Percentiles rank a stretch among this genome's conserved stretches.
phyloP scores from a whole-genome alignment of 805 yeast genomes.

The Jamesozyma lodderae region DNA sequence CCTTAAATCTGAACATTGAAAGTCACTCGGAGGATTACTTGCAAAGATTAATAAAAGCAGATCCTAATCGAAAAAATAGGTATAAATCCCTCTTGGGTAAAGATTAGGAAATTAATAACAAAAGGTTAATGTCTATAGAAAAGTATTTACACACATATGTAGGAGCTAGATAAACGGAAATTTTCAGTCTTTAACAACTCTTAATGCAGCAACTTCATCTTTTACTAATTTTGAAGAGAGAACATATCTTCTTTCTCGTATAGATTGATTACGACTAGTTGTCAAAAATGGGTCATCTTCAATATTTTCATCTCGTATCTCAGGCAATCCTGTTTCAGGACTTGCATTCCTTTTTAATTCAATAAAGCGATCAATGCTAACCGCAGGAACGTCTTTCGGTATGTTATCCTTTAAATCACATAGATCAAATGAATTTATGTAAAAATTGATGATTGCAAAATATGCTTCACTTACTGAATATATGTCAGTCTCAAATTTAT shows the following conservation, averaged over 20 bases:
- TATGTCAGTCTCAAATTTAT: conserved; percentile 28
- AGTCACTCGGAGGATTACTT: conserved; percentile 26
- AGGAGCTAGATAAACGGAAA: no score
- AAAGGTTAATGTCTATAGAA: no score
- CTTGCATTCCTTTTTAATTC: conserved; percentile 40
- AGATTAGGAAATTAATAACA: no score
- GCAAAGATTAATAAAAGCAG: conserved; percentile 40
- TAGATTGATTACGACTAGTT: conserved; percentile 26
- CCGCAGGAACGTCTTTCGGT: conserved; percentile 19
- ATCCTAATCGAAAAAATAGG: conserved; percentile 57
- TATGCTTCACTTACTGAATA: conserved; percentile 39
- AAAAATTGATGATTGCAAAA: conserved; percentile 50
- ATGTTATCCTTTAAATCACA: conserved; percentile 39
- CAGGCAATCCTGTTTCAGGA: conserved; percentile 26
- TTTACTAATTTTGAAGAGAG: conserved; percentile 18
- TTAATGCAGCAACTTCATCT: conserved; percentile 11
- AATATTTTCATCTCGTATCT: conserved; percentile 24
- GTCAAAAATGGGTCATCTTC: conserved; percentile 40
- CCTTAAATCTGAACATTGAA: conserved; percentile 28
- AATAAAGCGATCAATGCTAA: conserved; percentile 30
- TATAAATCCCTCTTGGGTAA: conserved; percentile 37
- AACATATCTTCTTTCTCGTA: conserved; percentile 48
- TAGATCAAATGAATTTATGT: conserved; percentile 46
- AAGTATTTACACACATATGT: no score
- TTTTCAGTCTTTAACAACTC: no score